Evolutionary conservation across 2,329 filamentous ascomycete genomes (phyloP).

Genomic region (Ophiosphaerella narmari): DNA sequence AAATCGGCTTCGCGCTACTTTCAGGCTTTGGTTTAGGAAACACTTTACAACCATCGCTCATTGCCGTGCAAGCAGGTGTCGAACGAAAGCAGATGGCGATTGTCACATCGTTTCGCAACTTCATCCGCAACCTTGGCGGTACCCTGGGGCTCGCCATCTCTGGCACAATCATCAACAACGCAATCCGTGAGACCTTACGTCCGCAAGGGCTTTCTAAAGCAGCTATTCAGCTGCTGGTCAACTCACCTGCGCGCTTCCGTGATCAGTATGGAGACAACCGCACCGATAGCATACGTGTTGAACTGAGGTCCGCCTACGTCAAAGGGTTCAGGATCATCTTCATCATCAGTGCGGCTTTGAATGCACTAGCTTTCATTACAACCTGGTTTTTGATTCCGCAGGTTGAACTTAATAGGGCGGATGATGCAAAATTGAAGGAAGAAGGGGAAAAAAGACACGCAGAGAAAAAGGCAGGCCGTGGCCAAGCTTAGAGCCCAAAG

Average conservation of each 20-base stretch:
- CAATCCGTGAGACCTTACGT: conserved; percentile 9
- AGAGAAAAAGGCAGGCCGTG: conserved; percentile 5
- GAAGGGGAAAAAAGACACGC: conserved; percentile 17
- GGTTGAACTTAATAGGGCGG: conserved; percentile 16
- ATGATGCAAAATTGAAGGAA: conserved; percentile 24
- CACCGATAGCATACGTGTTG: conserved; percentile 7
- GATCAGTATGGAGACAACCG: conserved; percentile 8
- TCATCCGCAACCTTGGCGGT: conserved; percentile 64
- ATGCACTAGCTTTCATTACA: conserved; percentile 20
- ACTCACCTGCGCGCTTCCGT: conserved; percentile 16
- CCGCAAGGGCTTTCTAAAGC: conserved; percentile 12
- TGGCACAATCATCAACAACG: conserved; percentile 37
- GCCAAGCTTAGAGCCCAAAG: neutral
- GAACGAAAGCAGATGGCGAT: conserved; percentile 64
- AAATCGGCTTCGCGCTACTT: conserved; percentile 24
- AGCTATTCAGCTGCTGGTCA: conserved; percentile 18
- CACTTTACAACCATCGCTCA: conserved; percentile 58
- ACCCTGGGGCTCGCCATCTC: conserved; percentile 62
- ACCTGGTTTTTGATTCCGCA: conserved; percentile 26
- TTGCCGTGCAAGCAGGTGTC: conserved; percentile 59
- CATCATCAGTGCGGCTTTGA: conserved; percentile 19
- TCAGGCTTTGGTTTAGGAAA: conserved; percentile 52
- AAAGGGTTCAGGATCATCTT: conserved; percentile 24
- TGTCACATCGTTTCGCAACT: conserved; percentile 66
- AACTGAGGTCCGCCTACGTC: conserved; percentile 16